Base-by-base conservation (phyloP, 805 yeast species). In the Ogataea trehalophila region DNA sequence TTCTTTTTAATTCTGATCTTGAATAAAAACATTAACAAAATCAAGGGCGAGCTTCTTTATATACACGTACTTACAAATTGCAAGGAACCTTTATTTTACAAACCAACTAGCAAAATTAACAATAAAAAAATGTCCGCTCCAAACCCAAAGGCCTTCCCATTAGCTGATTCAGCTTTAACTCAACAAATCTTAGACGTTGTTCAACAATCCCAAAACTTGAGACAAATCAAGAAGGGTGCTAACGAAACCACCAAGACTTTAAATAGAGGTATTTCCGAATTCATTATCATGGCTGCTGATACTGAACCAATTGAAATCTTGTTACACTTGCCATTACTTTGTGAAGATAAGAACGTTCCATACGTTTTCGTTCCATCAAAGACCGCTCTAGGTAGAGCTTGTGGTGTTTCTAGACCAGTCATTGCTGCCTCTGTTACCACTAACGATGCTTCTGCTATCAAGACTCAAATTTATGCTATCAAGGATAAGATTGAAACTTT, bases 341-440 rank as follows among this genome's bases (percentile, higher is more conserved):
- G 99, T 75, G 99, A 94, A 77, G 99, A 94, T 76, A 94, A 94
- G 81, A 94, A 94, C 79, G 99, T 94, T 59, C 97, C 99, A 56
- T 94, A 94, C 79, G 98, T 94, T 56, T 94, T 94, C 61, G 98
- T 94, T 58, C 97, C 99, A 60, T 90, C 97, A 62, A 92, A 94
- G 81, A 83, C 94, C 67, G 99, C 99, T 55, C 80, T 94, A 64
- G 99, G 99, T 72, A 88, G 99, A 79, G 98, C 99, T 65, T 94
- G 99, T 78, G 99, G 99, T 77, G 99, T 94, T 55, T 89, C 98
- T 48, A 87, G 99, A 81, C 97, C 98, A 59, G 99, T 94, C 52
- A 92, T 94, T 70, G 96, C 99, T 68, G 97, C 97, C 56, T 86
- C 96, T 55, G 94, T 94, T 69, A 94, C 99, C 70, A 83, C 98